Conservation (phyloP, 495 filamentous ascomycete species). For the Tricharina praecox region DNA sequence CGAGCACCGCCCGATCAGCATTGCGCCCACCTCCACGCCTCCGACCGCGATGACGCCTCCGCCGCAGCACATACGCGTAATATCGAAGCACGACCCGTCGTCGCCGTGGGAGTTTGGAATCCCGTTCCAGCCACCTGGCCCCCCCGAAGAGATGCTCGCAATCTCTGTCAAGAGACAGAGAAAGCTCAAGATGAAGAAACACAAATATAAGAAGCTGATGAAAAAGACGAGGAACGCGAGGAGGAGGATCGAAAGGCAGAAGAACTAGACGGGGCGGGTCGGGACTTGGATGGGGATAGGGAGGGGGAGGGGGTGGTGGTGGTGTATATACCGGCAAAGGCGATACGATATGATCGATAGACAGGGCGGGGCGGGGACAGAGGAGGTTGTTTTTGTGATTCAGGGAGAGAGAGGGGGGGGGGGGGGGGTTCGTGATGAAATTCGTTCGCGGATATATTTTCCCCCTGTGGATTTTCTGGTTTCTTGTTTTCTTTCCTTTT, state of each 20-base stretch:
- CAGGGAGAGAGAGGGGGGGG: too few relatives aligned
- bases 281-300: too few relatives aligned
- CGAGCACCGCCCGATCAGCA: slow-evolving; percentile 80
- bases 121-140: slow-evolving; percentile 63
- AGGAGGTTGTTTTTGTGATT: too few relatives aligned
- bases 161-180: slow-evolving; percentile 79
- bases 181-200: slow-evolving; percentile 98
- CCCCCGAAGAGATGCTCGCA: slow-evolving; percentile 42
- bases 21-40: slow-evolving; percentile 62
- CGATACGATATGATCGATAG: too few relatives aligned
- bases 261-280: slow-evolving; percentile 12
- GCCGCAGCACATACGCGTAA: slow-evolving; percentile 50
- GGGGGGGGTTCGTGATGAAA: too few relatives aligned
- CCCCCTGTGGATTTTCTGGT: too few relatives aligned
- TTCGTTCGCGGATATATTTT: too few relatives aligned
- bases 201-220: slow-evolving; percentile 99
- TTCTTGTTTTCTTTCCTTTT: too few relatives aligned
- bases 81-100: slow-evolving; percentile 13
- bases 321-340: neutral
- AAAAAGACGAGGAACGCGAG: slow-evolving; percentile 74
- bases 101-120: slow-evolving; percentile 27
- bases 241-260: slow-evolving; percentile 54
- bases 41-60: slow-evolving; percentile 40
- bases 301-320: neutral
- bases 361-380: too few relatives aligned